Evolutionary conservation across 495 filamentous ascomycete species (phyloP), one percentile per base, ranked within the genome.

Genomic region (Parachaetomium inaequale): DNA sequence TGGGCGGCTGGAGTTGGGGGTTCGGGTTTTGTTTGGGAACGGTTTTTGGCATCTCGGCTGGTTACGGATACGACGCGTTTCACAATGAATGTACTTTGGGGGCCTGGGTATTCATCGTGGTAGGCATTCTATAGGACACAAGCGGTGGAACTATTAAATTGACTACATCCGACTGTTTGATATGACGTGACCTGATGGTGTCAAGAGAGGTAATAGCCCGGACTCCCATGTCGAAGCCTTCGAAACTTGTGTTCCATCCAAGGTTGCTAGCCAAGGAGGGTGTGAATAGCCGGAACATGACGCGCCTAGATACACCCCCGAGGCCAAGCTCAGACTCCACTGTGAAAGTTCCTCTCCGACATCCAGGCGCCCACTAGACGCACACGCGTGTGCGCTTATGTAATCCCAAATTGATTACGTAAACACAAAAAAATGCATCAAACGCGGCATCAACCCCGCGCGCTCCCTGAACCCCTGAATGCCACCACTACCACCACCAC

Each of bases 211-310:
- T 40, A 15, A 15, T 36, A 2, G 34, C 34, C 14, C 34, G 8
- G 34, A 36, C 8, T 36, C 34, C 34, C 14, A n/a, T n/a, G n/a
- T n/a, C n/a, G n/a, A n/a, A n/a, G n/a, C n/a, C n/a, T n/a, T n/a
- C n/a, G n/a, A n/a, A n/a, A n/a, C n/a, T n/a, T n/a, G n/a, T n/a
- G n/a, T n/a, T n/a, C n/a, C n/a, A n/a, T n/a, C n/a, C 34, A 7
- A 11, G 34, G 8, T 11, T 36, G 8, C 34, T 11, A 36, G 36
- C 17, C 12, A 15, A 43, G 11, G 3, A 31, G 53, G 21, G 53
- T 43, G 53, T 32, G 25, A 21, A 21, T 57, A 57, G 25, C 40
- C 54, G 54, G 54, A 26, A 57, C 32, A 36, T 38, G 21, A 57
- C 8, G 53, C 54, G 54, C 15, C 36, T 57, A 46, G 40, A 57